A percentile compares a stretch with the other conserved stretches of the same genome.
Conservation (phyloP, 139 green algal species). For the Chlorokybus atmophyticus region DNA sequence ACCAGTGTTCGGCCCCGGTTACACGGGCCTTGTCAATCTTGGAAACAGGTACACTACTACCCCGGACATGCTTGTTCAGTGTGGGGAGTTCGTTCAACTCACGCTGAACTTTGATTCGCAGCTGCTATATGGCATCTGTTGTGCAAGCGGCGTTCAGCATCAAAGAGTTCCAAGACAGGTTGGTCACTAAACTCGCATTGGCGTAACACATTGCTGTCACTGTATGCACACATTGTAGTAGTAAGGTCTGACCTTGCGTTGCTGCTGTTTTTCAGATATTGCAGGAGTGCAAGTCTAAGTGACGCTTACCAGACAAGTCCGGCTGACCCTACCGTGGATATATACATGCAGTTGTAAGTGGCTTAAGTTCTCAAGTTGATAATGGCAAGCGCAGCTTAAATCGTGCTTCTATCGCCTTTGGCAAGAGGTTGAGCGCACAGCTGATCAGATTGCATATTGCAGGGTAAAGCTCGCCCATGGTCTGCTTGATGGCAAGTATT, state of each 20-base stretch:
- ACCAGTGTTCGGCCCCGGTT: conserved; percentile 58
- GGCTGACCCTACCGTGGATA: conserved; percentile 16
- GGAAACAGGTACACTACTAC: conserved; percentile 58
- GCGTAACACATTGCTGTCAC: background rate
- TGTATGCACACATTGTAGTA: conserved; percentile 1
- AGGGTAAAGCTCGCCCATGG: no score
- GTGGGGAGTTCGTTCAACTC: background rate
- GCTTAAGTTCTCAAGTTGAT: no score
- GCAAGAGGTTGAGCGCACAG: no score
- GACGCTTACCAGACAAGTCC: conserved; percentile 44
- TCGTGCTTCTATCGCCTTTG: no score
- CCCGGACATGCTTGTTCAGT: conserved; percentile 28
- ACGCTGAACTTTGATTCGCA: conserved; percentile 4
- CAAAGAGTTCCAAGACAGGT: conserved; percentile 27
- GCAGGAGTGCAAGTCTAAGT: background rate
- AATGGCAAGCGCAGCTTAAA: no score
- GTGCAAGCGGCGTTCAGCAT: conserved; percentile 30
- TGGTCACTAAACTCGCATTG: conserved; percentile 30
- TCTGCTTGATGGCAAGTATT: no score
- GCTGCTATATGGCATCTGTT: conserved; percentile 37
- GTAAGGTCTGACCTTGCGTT: conserved; percentile 1
- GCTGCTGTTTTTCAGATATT: conserved; percentile 3
- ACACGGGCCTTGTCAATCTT: conserved; percentile 84
- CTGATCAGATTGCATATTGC: no score
- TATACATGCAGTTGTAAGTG: no score